Evolutionary conservation across 2,329 filamentous ascomycete species (phyloP).

Genomic region (Coleophoma crateriformis): DNA sequence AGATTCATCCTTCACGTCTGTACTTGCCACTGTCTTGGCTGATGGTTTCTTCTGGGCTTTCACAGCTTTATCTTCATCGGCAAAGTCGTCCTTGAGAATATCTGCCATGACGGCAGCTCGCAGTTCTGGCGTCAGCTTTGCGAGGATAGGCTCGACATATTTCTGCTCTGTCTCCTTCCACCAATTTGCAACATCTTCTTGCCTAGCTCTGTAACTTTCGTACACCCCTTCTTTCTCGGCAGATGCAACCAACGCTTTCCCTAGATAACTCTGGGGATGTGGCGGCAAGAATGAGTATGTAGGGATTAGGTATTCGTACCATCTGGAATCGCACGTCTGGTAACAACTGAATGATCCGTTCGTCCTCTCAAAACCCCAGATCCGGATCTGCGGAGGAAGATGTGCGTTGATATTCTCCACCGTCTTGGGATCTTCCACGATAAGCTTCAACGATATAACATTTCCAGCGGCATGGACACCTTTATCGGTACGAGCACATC

Average conservation of each 20-base stretch:
- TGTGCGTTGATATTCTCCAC: slow-evolving; percentile 86
- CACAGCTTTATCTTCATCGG: slow-evolving; percentile 18
- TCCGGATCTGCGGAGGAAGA: slow-evolving; percentile 80
- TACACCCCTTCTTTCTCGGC: slow-evolving; percentile 69
- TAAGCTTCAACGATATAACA: slow-evolving; percentile 90
- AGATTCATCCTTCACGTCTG: slow-evolving; percentile 15
- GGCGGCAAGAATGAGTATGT: slow-evolving; percentile 90
- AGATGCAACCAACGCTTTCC: slow-evolving; percentile 73
- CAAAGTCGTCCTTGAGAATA: slow-evolving; percentile 38
- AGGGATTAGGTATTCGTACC: slow-evolving; percentile 96
- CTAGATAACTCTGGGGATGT: slow-evolving; percentile 81
- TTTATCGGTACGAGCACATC: slow-evolving; percentile 95
- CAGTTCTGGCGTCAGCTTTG: slow-evolving; percentile 56
- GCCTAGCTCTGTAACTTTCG: slow-evolving; percentile 60
- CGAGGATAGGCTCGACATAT: slow-evolving; percentile 67
- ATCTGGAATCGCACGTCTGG: slow-evolving; percentile 87
- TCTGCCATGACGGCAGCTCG: slow-evolving; percentile 57
- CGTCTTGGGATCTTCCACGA: slow-evolving; percentile 84
- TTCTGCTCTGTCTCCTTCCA: slow-evolving; percentile 81
- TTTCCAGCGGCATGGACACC: slow-evolving; percentile 96
- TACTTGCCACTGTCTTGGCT: slow-evolving; percentile 8
- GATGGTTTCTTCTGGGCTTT: slow-evolving; percentile 7
- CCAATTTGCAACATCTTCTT: slow-evolving; percentile 74
- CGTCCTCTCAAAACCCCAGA: slow-evolving; percentile 90
- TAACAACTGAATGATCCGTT: slow-evolving; percentile 93